phyloP scores from a whole-genome alignment of 139 green algal genomes.

The Yamagishiella unicocca region DNA sequence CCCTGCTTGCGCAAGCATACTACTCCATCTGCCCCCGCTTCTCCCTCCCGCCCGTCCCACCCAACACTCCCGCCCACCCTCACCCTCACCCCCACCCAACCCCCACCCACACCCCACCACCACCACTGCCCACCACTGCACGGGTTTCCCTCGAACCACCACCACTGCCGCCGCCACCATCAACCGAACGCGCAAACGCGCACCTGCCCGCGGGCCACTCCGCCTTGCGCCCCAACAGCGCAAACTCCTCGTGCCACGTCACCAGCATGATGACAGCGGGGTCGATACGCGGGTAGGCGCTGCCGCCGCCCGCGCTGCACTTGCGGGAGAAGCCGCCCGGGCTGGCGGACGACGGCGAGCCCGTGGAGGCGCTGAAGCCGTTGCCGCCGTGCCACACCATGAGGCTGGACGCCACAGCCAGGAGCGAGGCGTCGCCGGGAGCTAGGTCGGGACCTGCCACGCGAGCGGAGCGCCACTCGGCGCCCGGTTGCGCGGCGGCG shows the following conservation, averaged over 20 bases:
- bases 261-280: slow-evolving; percentile 85
- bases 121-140: too few species aligned
- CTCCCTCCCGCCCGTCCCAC: too few species aligned
- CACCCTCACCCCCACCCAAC: too few species aligned
- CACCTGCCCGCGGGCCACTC: slow-evolving; percentile 71
- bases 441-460: slow-evolving; percentile 59
- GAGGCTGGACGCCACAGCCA: slow-evolving; percentile 56
- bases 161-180: too few species aligned
- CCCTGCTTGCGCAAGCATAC: too few species aligned
- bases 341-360: not conserved
- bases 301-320: not conserved
- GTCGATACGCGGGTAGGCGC: slow-evolving; percentile 69
- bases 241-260: slow-evolving; percentile 36
- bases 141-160: too few species aligned
- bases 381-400: slow-evolving; percentile 33
- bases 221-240: slow-evolving; percentile 81
- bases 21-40: too few species aligned
- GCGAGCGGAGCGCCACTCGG: slow-evolving; percentile 57
- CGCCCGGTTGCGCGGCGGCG: not conserved
- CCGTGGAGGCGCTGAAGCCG: not conserved
- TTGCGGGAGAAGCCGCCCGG: slow-evolving; percentile 33
- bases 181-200: too few species aligned
- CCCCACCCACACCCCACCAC: too few species aligned
- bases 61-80: too few species aligned
- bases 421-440: slow-evolving; percentile 65